A percentile compares a stretch with the other conserved stretches of the same genome.
Evolutionary conservation across 1,284 basidiomycete genomes (phyloP).

Genomic region (Pseudozyma tsukubaensis): DNA sequence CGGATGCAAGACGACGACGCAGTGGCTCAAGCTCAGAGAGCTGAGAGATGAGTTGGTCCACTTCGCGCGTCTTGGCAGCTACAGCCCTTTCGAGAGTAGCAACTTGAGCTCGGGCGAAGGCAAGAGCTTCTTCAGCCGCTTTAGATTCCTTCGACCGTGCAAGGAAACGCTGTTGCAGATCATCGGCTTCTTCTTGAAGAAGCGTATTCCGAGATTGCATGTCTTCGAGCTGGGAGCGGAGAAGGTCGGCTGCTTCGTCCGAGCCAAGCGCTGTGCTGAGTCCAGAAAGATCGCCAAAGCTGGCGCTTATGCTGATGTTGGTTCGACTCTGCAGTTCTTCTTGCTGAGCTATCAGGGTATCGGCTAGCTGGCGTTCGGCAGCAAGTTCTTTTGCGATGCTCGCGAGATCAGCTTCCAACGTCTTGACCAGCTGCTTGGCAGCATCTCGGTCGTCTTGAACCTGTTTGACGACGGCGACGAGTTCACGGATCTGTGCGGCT

Average conservation of each 20-base stretch:
- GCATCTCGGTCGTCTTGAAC: conserved; percentile 44
- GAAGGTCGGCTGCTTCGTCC: conserved; percentile 9
- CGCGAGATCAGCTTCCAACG: conserved; percentile 20
- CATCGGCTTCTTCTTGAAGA: conserved; percentile 22
- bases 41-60: conserved; percentile 17
- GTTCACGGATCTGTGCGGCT: conserved; percentile 34
- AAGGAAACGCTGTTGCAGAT: conserved; percentile 17
- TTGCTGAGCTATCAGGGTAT: conserved; percentile 18
- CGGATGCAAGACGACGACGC: conserved; percentile 17
- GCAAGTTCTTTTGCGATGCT: conserved; percentile 28
- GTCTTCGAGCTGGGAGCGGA: conserved; percentile 24
- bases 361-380: conserved; percentile 29
- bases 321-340: conserved; percentile 14
- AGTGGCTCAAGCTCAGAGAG: conserved; percentile 31
- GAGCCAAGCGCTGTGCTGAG: conserved; percentile 12
- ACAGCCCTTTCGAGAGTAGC: conserved; percentile 19
- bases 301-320: conserved; percentile 3
- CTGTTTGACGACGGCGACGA: conserved; percentile 45
- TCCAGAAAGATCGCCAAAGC: conserved; percentile 17
- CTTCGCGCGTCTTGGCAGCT: conserved; percentile 31
- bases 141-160: conserved; percentile 26
- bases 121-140: conserved; percentile 28
- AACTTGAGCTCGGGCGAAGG: conserved; percentile 16
- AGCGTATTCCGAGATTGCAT: conserved; percentile 13
- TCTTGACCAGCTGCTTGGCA: conserved; percentile 24